Conservation (phyloP, 768 basidiomycete species). For the Kwoniella mangroviensis region DNA sequence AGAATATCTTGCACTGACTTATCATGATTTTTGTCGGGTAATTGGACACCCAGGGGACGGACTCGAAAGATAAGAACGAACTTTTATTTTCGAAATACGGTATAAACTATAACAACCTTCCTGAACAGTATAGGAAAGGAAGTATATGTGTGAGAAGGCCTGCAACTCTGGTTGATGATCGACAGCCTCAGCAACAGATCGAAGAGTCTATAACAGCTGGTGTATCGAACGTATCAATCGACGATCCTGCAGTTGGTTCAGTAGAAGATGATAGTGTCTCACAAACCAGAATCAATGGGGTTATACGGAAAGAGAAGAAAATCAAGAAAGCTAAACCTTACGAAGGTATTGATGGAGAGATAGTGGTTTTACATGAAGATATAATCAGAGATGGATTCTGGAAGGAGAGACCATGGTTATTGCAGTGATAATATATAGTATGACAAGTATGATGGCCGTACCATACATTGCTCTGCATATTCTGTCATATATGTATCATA, state of each 20-base stretch:
- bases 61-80: conserved; percentile 88
- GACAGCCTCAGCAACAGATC: not conserved
- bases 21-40: not conserved
- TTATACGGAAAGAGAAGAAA: conserved; percentile 54
- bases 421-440: conserved; percentile 18
- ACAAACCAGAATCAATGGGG: conserved; percentile 1
- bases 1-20: not conserved
- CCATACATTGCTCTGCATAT: no score
- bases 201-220: not conserved
- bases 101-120: conserved; percentile 83
- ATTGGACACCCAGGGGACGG: conserved; percentile 69
- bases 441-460: no score
- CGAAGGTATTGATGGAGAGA: conserved; percentile 57
- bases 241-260: not conserved
- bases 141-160: conserved; percentile 71
- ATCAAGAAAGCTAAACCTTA: conserved; percentile 58
- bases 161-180: no score
- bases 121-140: conserved; percentile 78
- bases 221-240: not conserved
- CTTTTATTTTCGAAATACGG: conserved; percentile 79
- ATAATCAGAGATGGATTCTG: conserved; percentile 83
- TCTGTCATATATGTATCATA: no score
- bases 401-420: conserved; percentile 64
- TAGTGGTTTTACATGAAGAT: conserved; percentile 77
- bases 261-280: not conserved